Conservation (phyloP, 2,329 filamentous ascomycete genomes). For the Xylaria digitata region DNA sequence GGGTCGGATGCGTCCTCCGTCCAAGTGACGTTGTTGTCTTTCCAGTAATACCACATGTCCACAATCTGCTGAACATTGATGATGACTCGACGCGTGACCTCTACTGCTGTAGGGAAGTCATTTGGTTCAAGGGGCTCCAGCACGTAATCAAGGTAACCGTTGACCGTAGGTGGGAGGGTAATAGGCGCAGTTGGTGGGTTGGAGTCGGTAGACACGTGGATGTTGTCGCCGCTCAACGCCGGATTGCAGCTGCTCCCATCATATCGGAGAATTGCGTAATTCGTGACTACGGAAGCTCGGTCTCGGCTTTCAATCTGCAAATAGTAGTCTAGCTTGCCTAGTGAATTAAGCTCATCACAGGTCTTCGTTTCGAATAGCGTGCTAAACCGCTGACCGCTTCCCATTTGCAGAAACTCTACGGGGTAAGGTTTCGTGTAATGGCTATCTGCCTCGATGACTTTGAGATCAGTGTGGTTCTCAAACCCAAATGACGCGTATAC, state of each 20-base stretch:
- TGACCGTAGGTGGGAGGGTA: conserved; percentile 22
- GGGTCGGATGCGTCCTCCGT: conserved; percentile 29
- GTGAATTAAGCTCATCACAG: conserved; percentile 16
- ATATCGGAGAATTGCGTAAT: conserved; percentile 33
- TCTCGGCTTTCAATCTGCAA: conserved; percentile 33
- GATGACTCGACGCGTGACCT: conserved; percentile 31
- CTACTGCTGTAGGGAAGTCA: conserved; percentile 26
- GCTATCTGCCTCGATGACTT: conserved; percentile 30
- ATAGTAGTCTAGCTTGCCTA: conserved; percentile 33
- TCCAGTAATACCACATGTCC: conserved; percentile 15
- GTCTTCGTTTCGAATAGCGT: conserved; percentile 26
- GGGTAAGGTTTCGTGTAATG: conserved; percentile 29
- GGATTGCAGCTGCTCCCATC: conserved; percentile 23
- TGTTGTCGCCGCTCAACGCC: not conserved
- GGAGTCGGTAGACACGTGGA: conserved; percentile 18
- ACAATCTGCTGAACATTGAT: conserved; percentile 34
- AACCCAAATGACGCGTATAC: conserved; percentile 28
- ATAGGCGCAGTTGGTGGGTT: conserved; percentile 25
- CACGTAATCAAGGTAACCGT: conserved; percentile 31
- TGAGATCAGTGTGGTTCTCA: conserved; percentile 30
- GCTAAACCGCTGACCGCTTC: conserved; percentile 30
- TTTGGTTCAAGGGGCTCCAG: conserved; percentile 28
- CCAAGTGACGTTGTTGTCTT: conserved; percentile 29
- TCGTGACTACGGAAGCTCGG: conserved; percentile 13
- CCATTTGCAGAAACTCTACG: conserved; percentile 30